A percentile compares a stretch with the other conserved stretches of the same genome.
These are phyloP conservation scores for Capsicum rhomboideum DNA, from an alignment of 257 asterid genomes.

Conservation along the genomic window DNA sequence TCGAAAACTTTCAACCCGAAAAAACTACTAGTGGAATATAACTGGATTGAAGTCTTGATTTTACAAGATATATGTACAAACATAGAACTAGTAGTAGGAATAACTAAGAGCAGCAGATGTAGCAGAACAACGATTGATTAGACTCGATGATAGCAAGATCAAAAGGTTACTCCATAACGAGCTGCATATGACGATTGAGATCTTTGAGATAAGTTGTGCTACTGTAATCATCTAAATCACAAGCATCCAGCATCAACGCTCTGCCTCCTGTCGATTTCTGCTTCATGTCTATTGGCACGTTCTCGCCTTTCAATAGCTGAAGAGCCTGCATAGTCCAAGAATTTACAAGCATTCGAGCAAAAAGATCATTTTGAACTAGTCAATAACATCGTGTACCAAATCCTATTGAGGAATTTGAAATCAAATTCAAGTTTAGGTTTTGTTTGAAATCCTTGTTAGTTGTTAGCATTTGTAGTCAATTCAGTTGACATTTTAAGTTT, in stretches of 20 bases:
- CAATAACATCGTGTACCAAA: neutral
- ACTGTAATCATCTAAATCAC: constrained; percentile 76
- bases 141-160: neutral
- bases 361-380: neutral
- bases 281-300: constrained; percentile 42
- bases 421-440: neutral
- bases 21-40: neutral
- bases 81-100: neutral
- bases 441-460: neutral
- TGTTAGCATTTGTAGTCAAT: neutral
- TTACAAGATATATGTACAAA: constrained; percentile 5
- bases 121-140: neutral
- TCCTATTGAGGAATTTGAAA: neutral
- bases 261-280: constrained; percentile 60
- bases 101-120: neutral
- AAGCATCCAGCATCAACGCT: constrained; percentile 50
- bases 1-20: neutral
- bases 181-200: constrained; percentile 84
- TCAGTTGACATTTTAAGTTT: neutral
- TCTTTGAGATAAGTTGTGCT: constrained; percentile 66
- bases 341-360: neutral
- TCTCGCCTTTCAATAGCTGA: constrained; percentile 64
- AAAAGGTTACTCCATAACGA: constrained; percentile 60
- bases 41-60: neutral
- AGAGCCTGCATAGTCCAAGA: constrained; percentile 44